Base-by-base conservation (phyloP, 345 rosid species). In the Salix purpurea region DNA sequence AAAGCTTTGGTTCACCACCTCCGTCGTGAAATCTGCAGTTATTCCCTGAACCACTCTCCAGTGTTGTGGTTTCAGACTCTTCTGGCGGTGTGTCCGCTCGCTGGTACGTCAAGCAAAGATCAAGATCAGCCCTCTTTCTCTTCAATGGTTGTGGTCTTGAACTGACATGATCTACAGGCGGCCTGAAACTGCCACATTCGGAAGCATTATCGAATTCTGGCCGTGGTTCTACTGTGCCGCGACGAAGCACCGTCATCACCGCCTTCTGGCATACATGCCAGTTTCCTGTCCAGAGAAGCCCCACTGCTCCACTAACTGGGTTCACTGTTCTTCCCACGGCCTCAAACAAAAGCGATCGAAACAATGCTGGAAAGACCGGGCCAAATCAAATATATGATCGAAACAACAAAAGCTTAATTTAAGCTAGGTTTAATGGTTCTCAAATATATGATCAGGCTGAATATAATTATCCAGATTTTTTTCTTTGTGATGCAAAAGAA, bases 271-370 rank as follows among this genome's bases (percentile, higher is more conserved):
- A 88, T 2, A 84, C 54, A 64, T 56, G 80, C 96, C 96, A 91
- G 74, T 91, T 91, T 28, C 96, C 91, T 3, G 87, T 86, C 91
- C 93, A 90, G 16, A 90, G 80, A 19, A 91, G 83, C 34, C 96
- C 92, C 66, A 90, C 89, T 16, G 92, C 96, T 2, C 93, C 96
- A 72, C 85, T 85, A 24, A 90, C 93, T 50, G 96, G 93, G 71
- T 90, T 88, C 65, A 90, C 85, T 3, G 92, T 81, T 74, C 96
- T 75, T 1, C 96, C 96, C 50, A 88, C 90, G 1, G 93, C 91
- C 81, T 91, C 96, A 37, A 82, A 89, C 10, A 91, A 76, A 67
- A 91, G 85, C 2, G 96, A 91, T 77, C 85, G 91, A 39, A 91
- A 91, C 83, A 91, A 79, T 69, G 91, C 96, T 91, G 86, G 64